Conservation (phyloP, 768 basidiomycete species). For the Tylopilus rubrobrunneus region DNA sequence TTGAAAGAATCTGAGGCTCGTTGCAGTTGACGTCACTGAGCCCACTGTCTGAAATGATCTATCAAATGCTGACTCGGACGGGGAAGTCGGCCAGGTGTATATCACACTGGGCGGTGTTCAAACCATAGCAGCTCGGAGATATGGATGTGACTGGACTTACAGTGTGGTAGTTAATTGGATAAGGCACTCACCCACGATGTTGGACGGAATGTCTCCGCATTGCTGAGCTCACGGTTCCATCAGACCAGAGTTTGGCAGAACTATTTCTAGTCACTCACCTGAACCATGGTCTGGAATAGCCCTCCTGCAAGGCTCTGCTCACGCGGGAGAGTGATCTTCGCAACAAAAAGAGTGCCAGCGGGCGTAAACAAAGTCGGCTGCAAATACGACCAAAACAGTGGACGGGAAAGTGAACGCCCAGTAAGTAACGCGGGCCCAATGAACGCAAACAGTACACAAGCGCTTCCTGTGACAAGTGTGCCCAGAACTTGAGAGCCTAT, state of each 20-base stretch:
- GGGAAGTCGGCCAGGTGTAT: too few species aligned
- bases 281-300: slow-evolving; percentile 75
- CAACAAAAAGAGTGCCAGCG: slow-evolving; percentile 69
- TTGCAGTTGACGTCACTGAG: too few species aligned
- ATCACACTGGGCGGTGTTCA: too few species aligned
- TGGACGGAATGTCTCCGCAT: too few species aligned
- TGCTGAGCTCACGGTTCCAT: neutral
- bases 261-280: slow-evolving; percentile 36
- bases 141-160: too few species aligned
- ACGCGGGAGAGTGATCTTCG: slow-evolving; percentile 58
- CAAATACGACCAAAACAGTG: slow-evolving; percentile 60
- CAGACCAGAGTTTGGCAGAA: neutral
- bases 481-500: slow-evolving; percentile 40
- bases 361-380: slow-evolving; percentile 75
- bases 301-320: slow-evolving; percentile 78
- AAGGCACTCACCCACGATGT: too few species aligned
- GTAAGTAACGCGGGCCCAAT: slow-evolving; percentile 55
- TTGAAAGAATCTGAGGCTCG: too few species aligned
- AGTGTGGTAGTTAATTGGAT: too few species aligned
- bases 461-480: slow-evolving; percentile 52
- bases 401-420: slow-evolving; percentile 79
- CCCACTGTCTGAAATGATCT: too few species aligned
- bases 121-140: too few species aligned
- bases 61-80: too few species aligned
- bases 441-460: slow-evolving; percentile 64